These are phyloP conservation scores for Termitomyces sp. DNA, from an alignment of 1,284 basidiomycete genomes.

Conservation along the genomic window DNA sequence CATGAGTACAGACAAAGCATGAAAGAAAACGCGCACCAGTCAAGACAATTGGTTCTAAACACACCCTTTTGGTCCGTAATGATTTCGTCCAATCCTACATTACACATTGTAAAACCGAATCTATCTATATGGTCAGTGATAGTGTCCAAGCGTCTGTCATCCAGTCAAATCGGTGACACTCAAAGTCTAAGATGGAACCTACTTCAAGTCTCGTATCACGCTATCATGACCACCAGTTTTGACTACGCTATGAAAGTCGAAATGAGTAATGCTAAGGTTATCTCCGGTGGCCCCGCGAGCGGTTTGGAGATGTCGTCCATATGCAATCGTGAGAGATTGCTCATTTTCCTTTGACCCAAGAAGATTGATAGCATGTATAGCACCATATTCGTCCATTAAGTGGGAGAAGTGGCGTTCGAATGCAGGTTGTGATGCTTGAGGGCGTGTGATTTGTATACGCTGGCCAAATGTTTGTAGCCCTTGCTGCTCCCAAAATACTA, in stretches of 20 bases:
- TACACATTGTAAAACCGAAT: conserved; percentile 84
- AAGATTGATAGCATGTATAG: conserved; percentile 82
- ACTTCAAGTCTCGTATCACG: conserved; percentile 74
- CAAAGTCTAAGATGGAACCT: conserved; percentile 18
- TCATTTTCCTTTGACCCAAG: conserved; percentile 92
- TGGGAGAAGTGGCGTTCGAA: conserved; percentile 92
- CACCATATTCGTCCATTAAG: conserved; percentile 78
- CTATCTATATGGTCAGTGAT: conserved; percentile 67
- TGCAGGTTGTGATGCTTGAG: conserved; percentile 91
- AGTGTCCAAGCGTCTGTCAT: conserved; percentile 49
- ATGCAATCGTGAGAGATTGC: conserved; percentile 77
- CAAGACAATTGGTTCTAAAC: conserved; percentile 93
- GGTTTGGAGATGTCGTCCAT: conserved; percentile 70
- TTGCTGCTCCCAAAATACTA: conserved; percentile 98
- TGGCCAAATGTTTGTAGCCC: conserved; percentile 88
- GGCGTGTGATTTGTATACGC: conserved; percentile 89
- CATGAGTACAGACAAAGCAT: conserved; percentile 10
- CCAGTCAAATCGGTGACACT: conserved; percentile 10
- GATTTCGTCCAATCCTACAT: conserved; percentile 57
- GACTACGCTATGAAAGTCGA: conserved; percentile 91
- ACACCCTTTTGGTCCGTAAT: conserved; percentile 85
- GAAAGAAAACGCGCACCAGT: conserved; percentile 58
- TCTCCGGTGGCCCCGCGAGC: conserved; percentile 55
- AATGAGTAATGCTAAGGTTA: conserved; percentile 74
- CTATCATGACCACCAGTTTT: conserved; percentile 85